Evolutionary conservation across 306 rosid genomes (phyloP).

Genomic region (Trifolium dubium): DNA sequence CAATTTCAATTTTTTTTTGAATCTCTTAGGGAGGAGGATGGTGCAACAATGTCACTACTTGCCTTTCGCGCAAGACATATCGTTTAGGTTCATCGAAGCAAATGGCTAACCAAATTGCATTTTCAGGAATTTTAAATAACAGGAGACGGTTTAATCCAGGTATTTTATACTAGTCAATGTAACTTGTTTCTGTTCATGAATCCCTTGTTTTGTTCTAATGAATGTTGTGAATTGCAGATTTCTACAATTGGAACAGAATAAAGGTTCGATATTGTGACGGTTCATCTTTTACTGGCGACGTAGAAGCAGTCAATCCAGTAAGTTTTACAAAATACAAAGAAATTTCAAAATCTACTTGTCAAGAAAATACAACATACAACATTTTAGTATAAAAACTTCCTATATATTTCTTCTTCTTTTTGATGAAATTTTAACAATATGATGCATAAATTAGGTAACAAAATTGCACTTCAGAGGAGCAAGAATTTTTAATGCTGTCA

Average conservation of each 20-base stretch:
- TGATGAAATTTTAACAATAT: constrained; percentile 4
- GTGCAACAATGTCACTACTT: constrained; percentile 90
- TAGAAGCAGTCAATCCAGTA: constrained; percentile 76
- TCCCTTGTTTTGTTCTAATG: neutral
- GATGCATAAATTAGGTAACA: constrained; percentile 56
- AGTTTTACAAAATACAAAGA: constrained; percentile 45
- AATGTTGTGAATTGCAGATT: constrained; percentile 56
- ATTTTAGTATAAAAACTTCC: neutral
- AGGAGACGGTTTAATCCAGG: constrained; percentile 72
- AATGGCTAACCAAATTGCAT: constrained; percentile 68
- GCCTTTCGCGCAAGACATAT: constrained; percentile 72
- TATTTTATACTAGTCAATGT: constrained; percentile 33
- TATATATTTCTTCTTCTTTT: neutral
- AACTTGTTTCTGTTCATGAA: neutral
- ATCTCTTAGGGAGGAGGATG: constrained; percentile 89
- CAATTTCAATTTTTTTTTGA: constrained; percentile 13
- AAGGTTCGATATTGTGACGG: constrained; percentile 96
- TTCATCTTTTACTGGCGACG: constrained; percentile 92
- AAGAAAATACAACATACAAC: constrained; percentile 5
- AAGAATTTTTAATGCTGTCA: constrained; percentile 69
- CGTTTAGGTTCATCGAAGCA: constrained; percentile 84
- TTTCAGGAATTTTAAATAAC: constrained; percentile 77
- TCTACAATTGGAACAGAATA: constrained; percentile 87
- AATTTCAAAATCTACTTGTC: constrained; percentile 1
- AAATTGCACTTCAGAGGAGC: constrained; percentile 92